Evolutionary conservation across 139 green algal species (phyloP).

Genomic region (Pseudopediastrum boryanum): DNA sequence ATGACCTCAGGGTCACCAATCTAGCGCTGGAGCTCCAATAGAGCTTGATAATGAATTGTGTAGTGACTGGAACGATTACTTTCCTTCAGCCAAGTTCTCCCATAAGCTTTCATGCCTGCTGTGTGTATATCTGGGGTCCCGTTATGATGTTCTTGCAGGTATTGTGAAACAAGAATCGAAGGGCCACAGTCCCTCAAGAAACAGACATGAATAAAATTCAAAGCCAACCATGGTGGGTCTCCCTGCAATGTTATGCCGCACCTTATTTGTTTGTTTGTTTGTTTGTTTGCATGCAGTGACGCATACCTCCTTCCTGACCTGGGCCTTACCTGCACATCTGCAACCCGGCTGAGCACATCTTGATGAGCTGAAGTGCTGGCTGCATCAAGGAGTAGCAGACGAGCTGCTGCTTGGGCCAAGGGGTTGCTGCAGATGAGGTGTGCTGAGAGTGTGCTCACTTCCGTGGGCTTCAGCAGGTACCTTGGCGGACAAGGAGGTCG

Average conservation of each 20-base stretch:
- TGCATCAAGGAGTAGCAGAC: slow-evolving; percentile 48
- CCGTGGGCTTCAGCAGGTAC: slow-evolving; percentile 15
- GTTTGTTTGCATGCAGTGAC: slow-evolving; percentile 12
- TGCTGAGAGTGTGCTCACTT: slow-evolving; percentile 21
- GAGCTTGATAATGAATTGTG: too few species aligned
- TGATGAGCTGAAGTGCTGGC: neutral
- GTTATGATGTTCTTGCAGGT: neutral
- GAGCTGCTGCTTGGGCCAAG: slow-evolving; percentile 34
- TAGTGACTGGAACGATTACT: neutral
- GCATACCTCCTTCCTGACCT: neutral
- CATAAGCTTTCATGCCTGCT: neutral
- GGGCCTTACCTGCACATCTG: slow-evolving; percentile 32
- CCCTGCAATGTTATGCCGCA: neutral
- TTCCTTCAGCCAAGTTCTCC: neutral
- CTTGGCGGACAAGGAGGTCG: neutral
- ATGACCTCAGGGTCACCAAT: neutral
- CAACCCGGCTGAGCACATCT: slow-evolving; percentile 13
- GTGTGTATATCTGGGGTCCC: neutral
- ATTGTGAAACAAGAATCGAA: neutral
- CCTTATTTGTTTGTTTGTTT: neutral
- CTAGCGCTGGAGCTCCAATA: neutral
- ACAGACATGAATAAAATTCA: neutral
- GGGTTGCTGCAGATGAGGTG: slow-evolving; percentile 37
- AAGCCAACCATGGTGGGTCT: neutral
- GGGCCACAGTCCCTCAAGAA: neutral